Base-by-base conservation (phyloP, 176 grass and related monocot species). In the Lolium perenne region DNA sequence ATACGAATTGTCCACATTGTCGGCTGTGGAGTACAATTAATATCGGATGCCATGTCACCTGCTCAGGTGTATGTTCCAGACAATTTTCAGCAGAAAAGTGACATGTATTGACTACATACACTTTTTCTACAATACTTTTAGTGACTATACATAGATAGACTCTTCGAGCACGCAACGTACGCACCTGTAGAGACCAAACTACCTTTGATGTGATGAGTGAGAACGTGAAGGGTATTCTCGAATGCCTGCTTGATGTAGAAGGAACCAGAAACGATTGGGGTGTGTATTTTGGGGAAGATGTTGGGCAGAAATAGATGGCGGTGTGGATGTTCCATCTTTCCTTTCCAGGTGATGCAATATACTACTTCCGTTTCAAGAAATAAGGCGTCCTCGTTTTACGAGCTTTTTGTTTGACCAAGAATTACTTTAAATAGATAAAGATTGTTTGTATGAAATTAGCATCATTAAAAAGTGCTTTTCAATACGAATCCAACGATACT, bases 121-220 rank as follows among this genome's bases (percentile, higher is more conserved):
- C 13, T 26, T 15, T 65, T 16, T 35, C 1, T 16, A 35, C 1
- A 7, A 38, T 66, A 66, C 29, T 66, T 65, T 66, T 7, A 60
- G 16, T 13, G 66, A 20, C 0, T 40, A 69, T 18, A 69, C 17
- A 40, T 69, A 69, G 49, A 17, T 76, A 55, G 49, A 55, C 74
- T 38, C 74, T 55, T 35, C 6, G 25, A 35, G 49, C 74, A 75
- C 72, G 72, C 74, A 76, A 75, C 14, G 25, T 76, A 55, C 8
- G 49, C 49, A 55, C 49, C 7, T 76, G 49, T 76, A 51, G 46
- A 5, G 13, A 75, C 7, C 46, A 25, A 29, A 51, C 13, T 16
- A 4, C 71, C 12, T 74, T 23, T 14, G 2, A 21, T 74, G 45
- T 15, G 69, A 3, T 3, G 71, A 21, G 21, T 16, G 13, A 75